Evolutionary conservation across 202 grass and related monocot species (phyloP), one percentile per base, ranked within the genome.

Genomic region (Hordeum pubiflorum): DNA sequence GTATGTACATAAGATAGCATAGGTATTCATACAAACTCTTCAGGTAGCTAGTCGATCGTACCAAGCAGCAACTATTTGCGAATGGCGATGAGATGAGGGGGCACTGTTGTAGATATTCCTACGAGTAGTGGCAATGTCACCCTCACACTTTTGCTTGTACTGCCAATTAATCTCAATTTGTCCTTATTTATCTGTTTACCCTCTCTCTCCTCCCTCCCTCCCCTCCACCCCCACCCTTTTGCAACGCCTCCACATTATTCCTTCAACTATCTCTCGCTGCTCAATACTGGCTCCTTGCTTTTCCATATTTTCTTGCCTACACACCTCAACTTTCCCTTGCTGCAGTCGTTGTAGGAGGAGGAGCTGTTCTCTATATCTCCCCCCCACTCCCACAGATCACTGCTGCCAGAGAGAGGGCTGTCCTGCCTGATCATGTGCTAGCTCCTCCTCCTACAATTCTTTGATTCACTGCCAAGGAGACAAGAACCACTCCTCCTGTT

Each of bases 101-200:
- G 43, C 55, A 90, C 88, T 86, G 88, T 86, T 71, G 69, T 80
- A 80, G 88, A 90, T 90, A 83, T 90, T 90, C 88, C 76, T 80
- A 82, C 69, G 83, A 86, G 88, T 86, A 83, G 88, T 90, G 88
- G 80, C 88, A 83, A 80, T 86, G 88, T 90, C 88, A 70, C 84
- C 69, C 88, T 90, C 88, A 90, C 80, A 83, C 80, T 86, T 90
- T 86, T 86, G 41, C 88, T 80, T 90, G 88, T 90, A 90, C 83
- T 80, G 75, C 75, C 75, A 89, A 89, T 89, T 86, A 89, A 86
- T 86, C 88, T 15, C 88, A 29, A 69, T 86, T 86, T 89, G 83
- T 89, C 88, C 88, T 86, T 79, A 57, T 86, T 89, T 89, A 89
- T 89, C 83, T 89, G 68, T 86, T 89, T 86, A 75, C 79, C 36